Base-by-base conservation (phyloP, 2,329 filamentous ascomycete species). In the Alternaria gaisen region DNA sequence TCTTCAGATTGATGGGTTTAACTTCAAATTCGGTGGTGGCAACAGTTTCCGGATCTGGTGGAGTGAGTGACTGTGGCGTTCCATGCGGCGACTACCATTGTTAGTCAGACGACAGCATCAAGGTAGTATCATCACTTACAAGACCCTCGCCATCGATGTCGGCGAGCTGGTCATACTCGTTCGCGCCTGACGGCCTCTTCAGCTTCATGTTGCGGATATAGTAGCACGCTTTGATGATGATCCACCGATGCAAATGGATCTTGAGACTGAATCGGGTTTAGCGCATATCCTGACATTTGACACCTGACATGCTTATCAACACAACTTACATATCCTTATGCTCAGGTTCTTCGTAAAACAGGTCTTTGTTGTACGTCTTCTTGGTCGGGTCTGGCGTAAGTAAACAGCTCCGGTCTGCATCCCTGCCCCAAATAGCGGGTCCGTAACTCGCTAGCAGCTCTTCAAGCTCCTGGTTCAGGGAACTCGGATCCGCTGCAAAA, bases 171-270 rank as follows among this genome's bases (percentile, higher is more conserved):
- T 76, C 74, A 60, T 72, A 72, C 9, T 77, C 74, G 42, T 70
- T 72, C 36, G 66, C 68, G 26, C 67, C 65, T 7, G 74, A 77
- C 4, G 72, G 69, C 34, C 73, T 66, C 64, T 77, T 77, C 6
- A 77, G 69, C 64, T 77, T 77, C 73, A 75, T 77, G 61, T 77
- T 77, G 26, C 75, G 68, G 30, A 77, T 77, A 53, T 76, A 77
- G 55, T 78, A 77, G 64, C 75, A 78, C 30, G 75, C 75, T 64
- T 78, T 78, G 73, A 78, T 77, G 69, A 77, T 74, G 64, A 78
- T 76, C 75, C 75, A 78, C 58, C 75, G 73, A 59, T 78, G 75
- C 64, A 78, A 65, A 50, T 78, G 75, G 48, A 75, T 73, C 58
- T 77, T 76, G 53, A 78, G 72, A 42, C 74, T 76, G 54, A 6